Evolutionary conservation across 306 rosid genomes (phyloP).

Genomic region (Cicer cuneatum): DNA sequence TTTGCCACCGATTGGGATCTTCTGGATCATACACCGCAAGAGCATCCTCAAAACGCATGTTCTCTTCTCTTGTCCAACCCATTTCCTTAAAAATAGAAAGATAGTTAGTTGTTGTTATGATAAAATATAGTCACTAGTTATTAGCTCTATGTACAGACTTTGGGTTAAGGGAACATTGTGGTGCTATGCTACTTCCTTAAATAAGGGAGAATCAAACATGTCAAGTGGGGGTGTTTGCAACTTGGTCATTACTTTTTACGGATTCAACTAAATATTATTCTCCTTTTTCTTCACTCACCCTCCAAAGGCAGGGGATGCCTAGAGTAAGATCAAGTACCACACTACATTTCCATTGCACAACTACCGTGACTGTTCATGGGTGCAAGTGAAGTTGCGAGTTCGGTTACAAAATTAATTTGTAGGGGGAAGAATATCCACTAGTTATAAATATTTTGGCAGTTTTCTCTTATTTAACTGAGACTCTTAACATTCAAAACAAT

Average conservation of each 20-base stretch:
- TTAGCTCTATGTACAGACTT: conserved; percentile 13
- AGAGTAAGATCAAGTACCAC: too few species aligned
- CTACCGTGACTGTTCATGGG: too few species aligned
- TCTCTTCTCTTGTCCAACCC: conserved; percentile 86
- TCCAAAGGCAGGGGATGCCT: too few species aligned
- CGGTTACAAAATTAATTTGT: too few species aligned
- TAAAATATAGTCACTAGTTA: background rate
- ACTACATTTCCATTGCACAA: too few species aligned
- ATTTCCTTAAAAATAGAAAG: background rate
- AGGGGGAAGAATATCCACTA: too few species aligned
- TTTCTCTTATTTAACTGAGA: too few species aligned
- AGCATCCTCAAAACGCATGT: conserved; percentile 82
- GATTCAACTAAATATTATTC: conserved; percentile 59
- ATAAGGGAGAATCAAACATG: conserved; percentile 41
- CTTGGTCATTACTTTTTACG: conserved; percentile 53
- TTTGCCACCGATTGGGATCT: conserved; percentile 84
- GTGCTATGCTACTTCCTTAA: conserved; percentile 54
- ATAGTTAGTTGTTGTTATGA: background rate
- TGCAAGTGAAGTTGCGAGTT: too few species aligned
- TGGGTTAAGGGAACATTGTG: conserved; percentile 33
- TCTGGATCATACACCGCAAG: conserved; percentile 84
- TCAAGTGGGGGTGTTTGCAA: conserved; percentile 50
- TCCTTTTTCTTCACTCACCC: background rate
- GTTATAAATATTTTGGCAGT: too few species aligned
- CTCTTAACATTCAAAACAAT: too few species aligned